Conservation (phyloP, 164 flowering plant species). For the Cinnamomum micranthum region DNA sequence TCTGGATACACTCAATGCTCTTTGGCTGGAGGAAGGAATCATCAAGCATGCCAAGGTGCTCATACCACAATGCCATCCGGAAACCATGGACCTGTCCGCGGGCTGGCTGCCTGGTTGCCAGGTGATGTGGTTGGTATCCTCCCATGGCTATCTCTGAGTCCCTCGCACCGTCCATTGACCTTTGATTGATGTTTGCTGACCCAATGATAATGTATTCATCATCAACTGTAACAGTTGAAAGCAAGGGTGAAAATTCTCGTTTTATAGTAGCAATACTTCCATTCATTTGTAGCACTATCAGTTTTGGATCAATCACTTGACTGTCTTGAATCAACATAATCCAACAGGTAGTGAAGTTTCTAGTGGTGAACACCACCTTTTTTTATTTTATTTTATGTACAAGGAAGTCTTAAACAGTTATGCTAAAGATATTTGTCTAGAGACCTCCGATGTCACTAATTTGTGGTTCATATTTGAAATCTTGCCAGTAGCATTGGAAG, state of each 20-base stretch:
- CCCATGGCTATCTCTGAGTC: conserved; percentile 92
- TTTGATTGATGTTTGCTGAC: conserved; percentile 81
- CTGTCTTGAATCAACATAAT: no score
- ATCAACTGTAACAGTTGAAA: conserved; percentile 48
- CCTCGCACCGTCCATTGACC: conserved; percentile 82
- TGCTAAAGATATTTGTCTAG: no score
- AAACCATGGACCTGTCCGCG: conserved; percentile 76
- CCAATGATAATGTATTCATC: conserved; percentile 85
- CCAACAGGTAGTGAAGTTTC: no score
- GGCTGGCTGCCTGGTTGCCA: conserved; percentile 39
- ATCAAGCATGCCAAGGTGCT: conserved; percentile 59
- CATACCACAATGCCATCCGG: conserved; percentile 81
- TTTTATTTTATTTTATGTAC: no score
- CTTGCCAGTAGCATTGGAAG: no score
- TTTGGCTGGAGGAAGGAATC: conserved; percentile 45
- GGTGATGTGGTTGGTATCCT: conserved; percentile 67
- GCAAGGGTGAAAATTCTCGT: neutral
- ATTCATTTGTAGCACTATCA: no score
- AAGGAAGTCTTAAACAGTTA: no score
- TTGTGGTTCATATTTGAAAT: no score
- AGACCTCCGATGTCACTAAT: no score
- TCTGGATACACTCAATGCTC: conserved; percentile 48
- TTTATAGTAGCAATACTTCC: no score
- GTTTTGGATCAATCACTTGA: no score
- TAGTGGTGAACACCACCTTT: no score